These are phyloP conservation scores for Austroboletus novae-zelandiae DNA, from an alignment of 1,284 basidiomycete species.

Conservation along the genomic window DNA sequence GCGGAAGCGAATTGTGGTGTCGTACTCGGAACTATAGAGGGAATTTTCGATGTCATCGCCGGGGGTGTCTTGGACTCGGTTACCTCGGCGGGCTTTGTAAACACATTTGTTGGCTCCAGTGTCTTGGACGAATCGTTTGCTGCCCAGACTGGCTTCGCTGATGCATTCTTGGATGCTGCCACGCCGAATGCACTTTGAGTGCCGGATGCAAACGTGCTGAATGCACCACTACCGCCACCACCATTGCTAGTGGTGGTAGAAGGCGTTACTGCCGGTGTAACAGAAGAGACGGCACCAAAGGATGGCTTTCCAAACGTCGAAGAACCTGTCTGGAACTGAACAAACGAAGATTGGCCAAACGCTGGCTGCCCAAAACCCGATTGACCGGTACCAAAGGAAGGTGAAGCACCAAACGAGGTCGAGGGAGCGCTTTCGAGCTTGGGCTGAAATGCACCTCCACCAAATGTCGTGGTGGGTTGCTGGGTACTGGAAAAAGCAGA, in stretches of 20 bases:
- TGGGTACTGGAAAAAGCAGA: constrained; percentile 14
- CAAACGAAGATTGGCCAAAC: constrained; percentile 38
- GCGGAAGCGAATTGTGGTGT: not conserved
- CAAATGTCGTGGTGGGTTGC: constrained; percentile 10
- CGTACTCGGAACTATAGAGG: not conserved
- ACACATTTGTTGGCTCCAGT: constrained; percentile 5
- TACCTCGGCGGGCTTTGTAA: constrained; percentile 6
- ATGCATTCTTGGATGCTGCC: constrained; percentile 14
- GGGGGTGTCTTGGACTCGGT: constrained; percentile 5
- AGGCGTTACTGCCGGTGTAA: constrained; percentile 7
- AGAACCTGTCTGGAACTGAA: constrained; percentile 32
- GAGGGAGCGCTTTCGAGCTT: constrained; percentile 10
- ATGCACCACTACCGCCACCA: constrained; percentile 21
- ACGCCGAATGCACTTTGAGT: constrained; percentile 22
- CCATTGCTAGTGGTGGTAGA: constrained; percentile 3
- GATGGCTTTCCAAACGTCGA: constrained; percentile 22
- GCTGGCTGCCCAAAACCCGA: constrained; percentile 32
- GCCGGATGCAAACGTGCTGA: constrained; percentile 30
- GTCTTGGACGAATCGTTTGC: constrained; percentile 6
- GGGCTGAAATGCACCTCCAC: constrained; percentile 11
- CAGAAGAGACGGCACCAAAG: constrained; percentile 22
- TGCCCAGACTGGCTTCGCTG: constrained; percentile 25
- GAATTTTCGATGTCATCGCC: constrained; percentile 1
- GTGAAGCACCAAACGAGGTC: constrained; percentile 4
- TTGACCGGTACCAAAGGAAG: constrained; percentile 28